Evolutionary conservation across 179 eudicot species (phyloP), one percentile per base, ranked within the genome.

Genomic region (Beta macrorhiza): DNA sequence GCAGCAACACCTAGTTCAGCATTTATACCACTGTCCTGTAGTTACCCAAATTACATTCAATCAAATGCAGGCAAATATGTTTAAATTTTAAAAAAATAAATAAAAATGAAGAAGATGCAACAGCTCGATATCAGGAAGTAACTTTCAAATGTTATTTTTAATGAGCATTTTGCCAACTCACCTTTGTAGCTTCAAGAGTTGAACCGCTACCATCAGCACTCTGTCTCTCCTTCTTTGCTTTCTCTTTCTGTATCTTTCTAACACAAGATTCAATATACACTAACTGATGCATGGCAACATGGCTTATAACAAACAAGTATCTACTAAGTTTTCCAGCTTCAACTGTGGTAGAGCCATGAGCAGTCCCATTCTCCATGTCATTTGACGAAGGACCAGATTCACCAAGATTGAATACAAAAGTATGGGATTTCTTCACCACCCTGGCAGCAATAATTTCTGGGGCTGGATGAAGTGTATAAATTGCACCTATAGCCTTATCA

Each of bases 1-100:
- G 94, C 95, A 84, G 99, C 93, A 87, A 95, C 83, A 83, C 99
- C 99, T 80, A 95, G 84, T 84, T 96, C 99, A 71, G 97, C 97
- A 89, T 90, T 96, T 82, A 96, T 96, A 79, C 92, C 94, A 77
- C 78, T 82, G 57, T 88, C 93, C 99, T 96, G 84, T 80, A 85
- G 47, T 15, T 53, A n/a, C 75, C 49, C 78, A 78, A 45, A 37
- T n/a, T 32, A 57, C 6, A 37, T 29, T 55, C 22, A 10, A 15
- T 55, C 16, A 13, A 59, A 53, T 62, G 67, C 65, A 72, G 47
- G 45, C 47, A 19, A 69, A 44, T 11, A 14, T 14, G 19, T 19
- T 17, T 3, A 45, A n/a, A 53, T 49, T 49, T 5, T 5, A 49
- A 6, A 16, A 37, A 37, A 37, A 37, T 3, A 37, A 37, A 29